Base-by-base conservation (phyloP, 768 basidiomycete genomes). In the Podaxis sp. region DNA sequence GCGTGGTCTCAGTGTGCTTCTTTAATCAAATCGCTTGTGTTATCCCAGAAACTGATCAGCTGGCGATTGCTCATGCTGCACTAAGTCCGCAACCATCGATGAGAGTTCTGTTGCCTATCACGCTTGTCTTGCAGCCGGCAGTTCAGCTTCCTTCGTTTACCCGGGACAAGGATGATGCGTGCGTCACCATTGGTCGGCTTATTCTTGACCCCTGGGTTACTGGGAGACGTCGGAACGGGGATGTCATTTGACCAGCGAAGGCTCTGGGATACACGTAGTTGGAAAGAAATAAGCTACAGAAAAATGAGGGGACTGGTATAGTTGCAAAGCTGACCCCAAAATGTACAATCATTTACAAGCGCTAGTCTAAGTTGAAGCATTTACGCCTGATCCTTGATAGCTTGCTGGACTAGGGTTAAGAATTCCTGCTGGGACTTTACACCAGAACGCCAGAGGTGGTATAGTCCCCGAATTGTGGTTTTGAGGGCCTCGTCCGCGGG, bases 401-500 rank as follows among this genome's bases (percentile, higher is more conserved):
- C 73, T 57, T 70, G 68, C 14, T 68, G 72, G 52, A 80, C 78
- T 6, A 75, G 66, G 18, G 68, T 52, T 2, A 81, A 63, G 64
- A 83, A 83, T 52, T 72, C 36, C 28, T 74, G 70, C 5, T 47
- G 59, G 32, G 63, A 46, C 11, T 53, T 59, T 50, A 44, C 73
- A 28, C 77, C 72, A 9, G 77, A 66, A 67, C 73, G 82, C 88
- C 89, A 89, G 21, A 89, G 76, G 28, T 69, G 74, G 69, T 83
- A 88, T 42, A 90, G 68, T 1, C 84, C 81, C 61, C 74, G 77
- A 52, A 88, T 79, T 35, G 80, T 77, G 38, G 82, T 79, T 42
- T 74, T 77, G 50, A 89, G 71, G 18, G 81, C 77, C 27, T 75
- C 74, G 51, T 78, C 70, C 55, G 62, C 59, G 18, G 66, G 32